Percentiles rank a stretch among this genome's conserved stretches.
phyloP scores from a whole-genome alignment of 2,329 filamentous ascomycete species.

The Colletotrichum graminicola region DNA sequence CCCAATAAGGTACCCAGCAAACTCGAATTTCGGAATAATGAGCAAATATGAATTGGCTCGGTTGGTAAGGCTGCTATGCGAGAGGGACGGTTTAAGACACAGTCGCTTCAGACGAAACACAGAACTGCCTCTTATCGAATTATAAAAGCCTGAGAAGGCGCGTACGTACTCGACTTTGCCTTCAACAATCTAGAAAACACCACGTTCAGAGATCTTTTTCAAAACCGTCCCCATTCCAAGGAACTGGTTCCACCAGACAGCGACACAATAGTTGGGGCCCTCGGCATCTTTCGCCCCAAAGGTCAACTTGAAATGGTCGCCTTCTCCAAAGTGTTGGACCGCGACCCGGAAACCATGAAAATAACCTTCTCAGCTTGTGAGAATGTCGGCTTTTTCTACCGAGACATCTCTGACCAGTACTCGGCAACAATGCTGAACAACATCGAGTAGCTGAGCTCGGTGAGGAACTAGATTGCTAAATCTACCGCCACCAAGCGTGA shows the following conservation, averaged over 20 bases:
- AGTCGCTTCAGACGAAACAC: not conserved
- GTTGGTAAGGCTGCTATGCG: no score
- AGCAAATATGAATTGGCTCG: no score
- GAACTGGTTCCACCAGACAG: not conserved
- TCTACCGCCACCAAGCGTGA: not conserved
- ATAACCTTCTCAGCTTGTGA: not conserved
- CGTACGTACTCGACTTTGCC: not conserved
- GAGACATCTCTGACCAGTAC: slow-evolving; percentile 1
- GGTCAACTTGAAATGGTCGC: not conserved
- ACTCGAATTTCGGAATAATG: no score
- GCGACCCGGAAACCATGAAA: not conserved
- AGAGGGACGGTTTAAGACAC: not conserved
- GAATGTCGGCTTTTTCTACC: slow-evolving; percentile 2
- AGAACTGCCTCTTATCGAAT: not conserved
- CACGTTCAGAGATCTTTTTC: not conserved
- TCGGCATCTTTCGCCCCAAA: not conserved
- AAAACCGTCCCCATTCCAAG: not conserved
- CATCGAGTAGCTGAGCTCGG: not conserved
- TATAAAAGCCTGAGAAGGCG: not conserved
- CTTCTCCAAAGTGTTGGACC: slow-evolving; percentile 3
- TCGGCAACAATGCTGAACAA: slow-evolving; percentile 2
- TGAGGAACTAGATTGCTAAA: slow-evolving; percentile 3
- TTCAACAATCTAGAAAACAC: not conserved
- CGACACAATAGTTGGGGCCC: not conserved
- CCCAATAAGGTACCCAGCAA: no score